These are phyloP conservation scores for Coniella vitis DNA, from an alignment of 2,329 filamentous ascomycete genomes.

Conservation along the genomic window DNA sequence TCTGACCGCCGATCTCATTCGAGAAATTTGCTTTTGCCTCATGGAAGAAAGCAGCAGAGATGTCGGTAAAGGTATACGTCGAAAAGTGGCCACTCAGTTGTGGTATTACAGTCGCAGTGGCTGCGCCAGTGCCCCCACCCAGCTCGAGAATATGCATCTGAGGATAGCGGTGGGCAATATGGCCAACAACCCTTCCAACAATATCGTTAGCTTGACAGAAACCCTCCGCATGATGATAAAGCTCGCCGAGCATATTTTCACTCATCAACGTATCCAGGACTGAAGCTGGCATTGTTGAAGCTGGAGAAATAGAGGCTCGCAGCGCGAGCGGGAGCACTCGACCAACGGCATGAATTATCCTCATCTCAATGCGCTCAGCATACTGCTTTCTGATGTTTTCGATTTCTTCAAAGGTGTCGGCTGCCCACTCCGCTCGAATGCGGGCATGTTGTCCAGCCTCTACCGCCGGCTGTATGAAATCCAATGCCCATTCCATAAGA, in stretches of 20 bases:
- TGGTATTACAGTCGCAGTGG: constrained; percentile 15
- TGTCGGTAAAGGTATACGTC: not conserved
- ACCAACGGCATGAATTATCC: not conserved
- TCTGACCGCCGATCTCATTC: no score
- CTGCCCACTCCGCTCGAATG: not conserved
- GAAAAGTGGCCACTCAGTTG: not conserved
- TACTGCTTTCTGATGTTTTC: not conserved
- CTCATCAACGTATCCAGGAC: constrained; percentile 27
- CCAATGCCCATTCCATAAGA: constrained; percentile 2
- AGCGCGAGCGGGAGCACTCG: not conserved
- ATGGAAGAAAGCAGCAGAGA: not conserved
- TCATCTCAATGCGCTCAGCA: not conserved
- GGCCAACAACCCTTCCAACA: constrained; percentile 24
- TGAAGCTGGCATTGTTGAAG: not conserved
- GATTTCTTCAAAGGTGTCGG: not conserved
- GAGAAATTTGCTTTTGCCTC: no score
- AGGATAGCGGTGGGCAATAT: constrained; percentile 24
- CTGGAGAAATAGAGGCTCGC: not conserved
- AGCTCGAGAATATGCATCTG: constrained; percentile 29
- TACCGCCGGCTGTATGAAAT: not conserved
- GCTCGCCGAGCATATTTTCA: constrained; percentile 23
- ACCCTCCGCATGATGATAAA: constrained; percentile 18
- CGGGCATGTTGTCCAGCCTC: not conserved
- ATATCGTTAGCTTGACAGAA: constrained; percentile 7
- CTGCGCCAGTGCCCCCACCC: constrained; percentile 31